Evolutionary conservation across 2,329 filamentous ascomycete species (phyloP).

Genomic region (Pseudocercospora crystallina): DNA sequence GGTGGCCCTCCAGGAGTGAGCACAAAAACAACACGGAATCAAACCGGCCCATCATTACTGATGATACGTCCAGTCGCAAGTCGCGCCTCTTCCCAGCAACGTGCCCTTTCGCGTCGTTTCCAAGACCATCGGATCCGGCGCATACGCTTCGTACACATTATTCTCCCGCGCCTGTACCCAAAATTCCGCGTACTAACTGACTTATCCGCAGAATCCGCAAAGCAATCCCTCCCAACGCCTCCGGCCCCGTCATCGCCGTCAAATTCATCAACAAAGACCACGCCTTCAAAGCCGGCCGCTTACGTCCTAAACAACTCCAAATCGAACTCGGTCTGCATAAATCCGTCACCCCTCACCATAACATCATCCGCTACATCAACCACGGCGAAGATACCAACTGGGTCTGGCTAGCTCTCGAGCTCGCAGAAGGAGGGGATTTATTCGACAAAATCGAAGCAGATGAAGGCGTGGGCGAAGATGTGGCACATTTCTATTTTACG

Average conservation of each 20-base stretch:
- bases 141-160: constrained; percentile 82
- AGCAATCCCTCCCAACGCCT: constrained; percentile 69
- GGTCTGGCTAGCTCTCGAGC: constrained; percentile 99
- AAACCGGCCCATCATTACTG: constrained; percentile 4
- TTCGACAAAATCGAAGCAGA: constrained; percentile 99
- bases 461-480: constrained; percentile 87
- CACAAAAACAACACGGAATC: neutral
- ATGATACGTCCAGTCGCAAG: constrained; percentile 65
- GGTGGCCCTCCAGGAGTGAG: constrained; percentile 31
- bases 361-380: constrained; percentile 90
- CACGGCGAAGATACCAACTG: constrained; percentile 81
- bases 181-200: neutral
- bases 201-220: constrained; percentile 74
- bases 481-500: constrained; percentile 93
- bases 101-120: constrained; percentile 93
- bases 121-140: constrained; percentile 92
- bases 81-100: constrained; percentile 79
- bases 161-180: constrained; percentile 2
- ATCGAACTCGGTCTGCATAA: constrained; percentile 91
- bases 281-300: constrained; percentile 81
- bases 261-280: constrained; percentile 99
- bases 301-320: constrained; percentile 83
- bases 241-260: constrained; percentile 83
- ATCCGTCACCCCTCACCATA: constrained; percentile 77
- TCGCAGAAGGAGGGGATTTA: constrained; percentile 89